Evolutionary conservation across 2,329 filamentous ascomycete genomes (phyloP).

Genomic region (Cytospora leucostoma): DNA sequence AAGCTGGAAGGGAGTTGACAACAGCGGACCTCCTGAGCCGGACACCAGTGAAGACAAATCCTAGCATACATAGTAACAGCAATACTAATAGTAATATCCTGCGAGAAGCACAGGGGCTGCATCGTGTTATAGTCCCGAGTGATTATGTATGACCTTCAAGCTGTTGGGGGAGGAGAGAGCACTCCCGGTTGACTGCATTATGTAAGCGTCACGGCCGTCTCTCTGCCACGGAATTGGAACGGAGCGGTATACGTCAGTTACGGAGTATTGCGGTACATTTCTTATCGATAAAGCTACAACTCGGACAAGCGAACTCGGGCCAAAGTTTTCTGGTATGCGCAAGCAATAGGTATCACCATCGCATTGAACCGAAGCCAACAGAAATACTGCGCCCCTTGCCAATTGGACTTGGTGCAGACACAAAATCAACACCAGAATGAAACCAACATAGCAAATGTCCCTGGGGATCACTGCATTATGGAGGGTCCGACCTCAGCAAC

Average conservation of each 20-base stretch:
- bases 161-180: too few species aligned
- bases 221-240: not conserved
- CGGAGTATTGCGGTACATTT: not conserved
- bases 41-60: slow-evolving; percentile 31
- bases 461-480: slow-evolving; percentile 47
- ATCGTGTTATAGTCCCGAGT: too few species aligned
- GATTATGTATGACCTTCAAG: too few species aligned
- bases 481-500: slow-evolving; percentile 43
- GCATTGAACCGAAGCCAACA: not conserved
- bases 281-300: slow-evolving; percentile 18
- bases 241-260: not conserved
- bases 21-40: slow-evolving; percentile 50
- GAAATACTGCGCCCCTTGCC: slow-evolving; percentile 15
- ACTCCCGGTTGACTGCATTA: too few species aligned
- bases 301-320: not conserved
- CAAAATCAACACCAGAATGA: slow-evolving; percentile 35
- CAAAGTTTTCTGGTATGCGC: slow-evolving; percentile 9
- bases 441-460: slow-evolving; percentile 47
- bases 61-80: not conserved
- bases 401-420: slow-evolving; percentile 11
- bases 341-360: not conserved
- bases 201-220: not conserved
- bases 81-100: not conserved
- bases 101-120: not conserved
- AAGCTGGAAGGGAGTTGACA: slow-evolving; percentile 54